Conservation (phyloP, 108 stramenopile genomes). For the Cyclotella baltica region DNA sequence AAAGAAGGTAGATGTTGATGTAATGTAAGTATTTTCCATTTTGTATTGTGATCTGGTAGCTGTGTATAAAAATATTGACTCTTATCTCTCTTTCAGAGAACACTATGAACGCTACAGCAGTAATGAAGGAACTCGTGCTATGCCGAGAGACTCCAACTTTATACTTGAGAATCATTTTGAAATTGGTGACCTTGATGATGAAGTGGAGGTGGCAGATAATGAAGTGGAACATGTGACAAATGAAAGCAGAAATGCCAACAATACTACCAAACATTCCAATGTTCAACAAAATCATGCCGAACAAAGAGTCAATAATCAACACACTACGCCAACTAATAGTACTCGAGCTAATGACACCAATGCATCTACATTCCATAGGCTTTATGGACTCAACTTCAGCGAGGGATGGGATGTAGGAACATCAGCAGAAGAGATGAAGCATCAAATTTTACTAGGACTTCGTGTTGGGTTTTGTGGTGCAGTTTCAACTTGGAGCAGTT, state of each 20-base stretch:
- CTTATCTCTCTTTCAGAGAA: not conserved
- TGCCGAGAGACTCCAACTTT: not conserved
- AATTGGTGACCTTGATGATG: conserved; percentile 17
- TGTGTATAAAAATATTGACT: not conserved
- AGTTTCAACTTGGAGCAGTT: conserved; percentile 74
- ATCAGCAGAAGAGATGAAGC: conserved; percentile 78
- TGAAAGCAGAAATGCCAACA: not conserved
- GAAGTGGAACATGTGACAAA: not conserved
- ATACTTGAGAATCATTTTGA: conserved; percentile 24
- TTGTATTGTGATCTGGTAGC: no score
- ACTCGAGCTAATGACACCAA: not conserved
- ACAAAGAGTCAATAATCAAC: not conserved
- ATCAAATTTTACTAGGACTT: conserved; percentile 80
- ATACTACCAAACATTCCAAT: not conserved
- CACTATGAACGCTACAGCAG: not conserved
- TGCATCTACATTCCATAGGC: not conserved
- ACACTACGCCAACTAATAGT: not conserved
- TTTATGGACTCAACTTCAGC: conserved; percentile 65
- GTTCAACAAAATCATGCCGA: not conserved
- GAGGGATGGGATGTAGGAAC: conserved; percentile 88
- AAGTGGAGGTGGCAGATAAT: not conserved
- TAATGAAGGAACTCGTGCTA: not conserved
- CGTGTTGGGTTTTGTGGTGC: conserved; percentile 87
- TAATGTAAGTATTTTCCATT: conserved; percentile 59
- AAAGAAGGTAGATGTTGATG: conserved; percentile 76